A percentile compares a stretch with the other conserved stretches of the same genome.
phyloP scores from a whole-genome alignment of 1,139 yeast genomes.

The Blastobotrys raffinosifermentans region DNA sequence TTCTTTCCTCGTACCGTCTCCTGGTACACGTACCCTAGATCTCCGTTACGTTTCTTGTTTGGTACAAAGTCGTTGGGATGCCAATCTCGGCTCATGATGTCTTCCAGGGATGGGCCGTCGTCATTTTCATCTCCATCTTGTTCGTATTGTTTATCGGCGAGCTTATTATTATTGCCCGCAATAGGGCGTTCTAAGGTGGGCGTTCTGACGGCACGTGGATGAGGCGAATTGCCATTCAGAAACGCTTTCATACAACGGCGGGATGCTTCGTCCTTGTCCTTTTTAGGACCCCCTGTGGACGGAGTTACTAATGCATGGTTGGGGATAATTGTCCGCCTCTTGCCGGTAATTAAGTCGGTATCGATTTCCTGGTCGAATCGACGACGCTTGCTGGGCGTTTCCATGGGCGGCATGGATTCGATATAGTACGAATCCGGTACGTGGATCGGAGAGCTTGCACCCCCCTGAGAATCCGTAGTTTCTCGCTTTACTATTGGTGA shows the following conservation, averaged over 20 bases:
- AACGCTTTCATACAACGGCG: not conserved
- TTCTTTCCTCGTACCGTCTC: constrained; percentile 25
- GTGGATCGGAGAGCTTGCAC: not conserved
- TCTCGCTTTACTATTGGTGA: not conserved
- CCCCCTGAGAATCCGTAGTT: not conserved
- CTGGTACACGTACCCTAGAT: constrained; percentile 20
- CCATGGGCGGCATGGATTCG: not conserved
- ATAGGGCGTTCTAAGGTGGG: not conserved
- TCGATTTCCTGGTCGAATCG: not conserved
- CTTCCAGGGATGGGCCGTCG: not conserved
- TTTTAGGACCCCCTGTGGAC: not conserved
- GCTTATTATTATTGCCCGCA: too few relatives aligned
- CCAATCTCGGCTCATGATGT: not conserved
- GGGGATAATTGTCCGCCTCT: not conserved
- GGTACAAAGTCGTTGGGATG: constrained; percentile 22
- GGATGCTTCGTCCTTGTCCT: not conserved
- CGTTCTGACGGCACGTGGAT: not conserved
- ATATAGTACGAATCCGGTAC: constrained; percentile 1
- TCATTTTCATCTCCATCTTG: too few relatives aligned
- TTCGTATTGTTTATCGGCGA: too few relatives aligned
- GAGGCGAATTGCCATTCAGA: too few relatives aligned
- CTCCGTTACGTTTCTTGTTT: constrained; percentile 21
- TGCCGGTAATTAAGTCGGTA: not conserved
- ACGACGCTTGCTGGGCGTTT: not conserved
- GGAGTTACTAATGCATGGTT: not conserved